Evolutionary conservation across 352 stramenopile species (phyloP), one percentile per base, ranked within the genome.

Genomic region (Peronosclerospora sorghi): DNA sequence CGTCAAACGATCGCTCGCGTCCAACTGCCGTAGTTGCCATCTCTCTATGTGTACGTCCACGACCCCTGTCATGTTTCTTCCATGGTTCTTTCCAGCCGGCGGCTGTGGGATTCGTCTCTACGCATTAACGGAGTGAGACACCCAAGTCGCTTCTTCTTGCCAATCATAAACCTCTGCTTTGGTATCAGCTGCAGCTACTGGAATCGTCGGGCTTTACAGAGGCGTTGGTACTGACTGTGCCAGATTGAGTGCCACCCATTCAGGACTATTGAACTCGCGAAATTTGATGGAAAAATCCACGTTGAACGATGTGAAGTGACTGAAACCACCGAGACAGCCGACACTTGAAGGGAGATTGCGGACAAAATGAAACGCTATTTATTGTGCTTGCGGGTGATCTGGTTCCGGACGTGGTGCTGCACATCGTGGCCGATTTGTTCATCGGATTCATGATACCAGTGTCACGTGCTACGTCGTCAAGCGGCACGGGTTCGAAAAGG

Each of bases 21-120:
- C n/a, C n/a, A n/a, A n/a, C n/a, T n/a, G n/a, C n/a, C n/a, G n/a
- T n/a, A n/a, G n/a, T n/a, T n/a, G n/a, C n/a, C n/a, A n/a, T n/a
- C n/a, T n/a, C n/a, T n/a, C n/a, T n/a, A n/a, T n/a, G n/a, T n/a
- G n/a, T n/a, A n/a, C n/a, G n/a, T n/a, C n/a, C n/a, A n/a, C n/a
- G n/a, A n/a, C n/a, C 2, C 86, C 86, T 75, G 73, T 71, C 38
- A 75, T 88, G 56, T 90, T 87, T 62, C 78, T 88, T 45, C 75
- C 73, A n/a, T n/a, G n/a, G 42, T 69, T 90, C 49, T 85, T 90
- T 51, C 52, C 88, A 32, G 78, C 78, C 30, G 78, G 78, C 38
- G 78, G 78, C 21, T 77, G 71, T 45, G 78, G 75, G 48, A 83
- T 88, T 39, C 78, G 78, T 19, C 50, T 90, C 53, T 86, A 87